These are phyloP conservation scores for Thelonectria rubi DNA, from an alignment of 2,329 filamentous ascomycete genomes.

Conservation along the genomic window DNA sequence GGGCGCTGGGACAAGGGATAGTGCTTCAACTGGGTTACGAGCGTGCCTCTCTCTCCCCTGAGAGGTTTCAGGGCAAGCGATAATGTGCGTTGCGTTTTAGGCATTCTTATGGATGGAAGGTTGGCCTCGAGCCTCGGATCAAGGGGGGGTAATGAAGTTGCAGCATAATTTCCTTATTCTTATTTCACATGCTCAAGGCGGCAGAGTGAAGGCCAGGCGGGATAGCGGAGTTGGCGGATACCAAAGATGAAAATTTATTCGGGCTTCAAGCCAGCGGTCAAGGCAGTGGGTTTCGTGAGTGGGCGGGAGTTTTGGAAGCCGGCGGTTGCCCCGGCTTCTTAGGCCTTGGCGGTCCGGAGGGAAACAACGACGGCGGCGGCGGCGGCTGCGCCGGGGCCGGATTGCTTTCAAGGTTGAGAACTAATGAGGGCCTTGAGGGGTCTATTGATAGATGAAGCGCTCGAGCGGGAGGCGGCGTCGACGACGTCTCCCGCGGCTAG, in stretches of 20 bases:
- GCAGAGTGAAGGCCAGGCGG: constrained; percentile 8
- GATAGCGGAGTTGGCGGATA: constrained; percentile 30
- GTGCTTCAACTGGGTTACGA: not conserved
- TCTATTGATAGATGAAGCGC: constrained; percentile 42
- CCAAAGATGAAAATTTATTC: constrained; percentile 19
- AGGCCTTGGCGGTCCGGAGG: constrained; percentile 7
- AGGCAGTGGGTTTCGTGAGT: constrained; percentile 6
- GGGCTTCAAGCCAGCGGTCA: constrained; percentile 6
- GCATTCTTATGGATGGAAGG: constrained; percentile 17
- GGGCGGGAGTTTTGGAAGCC: not conserved
- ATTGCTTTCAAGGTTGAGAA: constrained; percentile 16
- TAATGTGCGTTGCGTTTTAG: constrained; percentile 30
- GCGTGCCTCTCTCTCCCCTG: not conserved
- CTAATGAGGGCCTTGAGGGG: constrained; percentile 34
- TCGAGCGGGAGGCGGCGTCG: constrained; percentile 38
- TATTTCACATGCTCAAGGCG: constrained; percentile 13
- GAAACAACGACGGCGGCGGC: constrained; percentile 5
- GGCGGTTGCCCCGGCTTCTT: not conserved
- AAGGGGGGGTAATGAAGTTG: constrained; percentile 26
- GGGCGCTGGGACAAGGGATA: not conserved
- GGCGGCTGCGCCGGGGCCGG: not conserved
- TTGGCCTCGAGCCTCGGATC: not conserved
- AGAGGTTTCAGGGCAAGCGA: constrained; percentile 8
- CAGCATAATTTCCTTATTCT: constrained; percentile 15
- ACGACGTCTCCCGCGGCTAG: not conserved